Evolutionary conservation across 2,329 filamentous ascomycete species (phyloP), one percentile per base, ranked within the genome.

Genomic region (Monilinia fructicola): DNA sequence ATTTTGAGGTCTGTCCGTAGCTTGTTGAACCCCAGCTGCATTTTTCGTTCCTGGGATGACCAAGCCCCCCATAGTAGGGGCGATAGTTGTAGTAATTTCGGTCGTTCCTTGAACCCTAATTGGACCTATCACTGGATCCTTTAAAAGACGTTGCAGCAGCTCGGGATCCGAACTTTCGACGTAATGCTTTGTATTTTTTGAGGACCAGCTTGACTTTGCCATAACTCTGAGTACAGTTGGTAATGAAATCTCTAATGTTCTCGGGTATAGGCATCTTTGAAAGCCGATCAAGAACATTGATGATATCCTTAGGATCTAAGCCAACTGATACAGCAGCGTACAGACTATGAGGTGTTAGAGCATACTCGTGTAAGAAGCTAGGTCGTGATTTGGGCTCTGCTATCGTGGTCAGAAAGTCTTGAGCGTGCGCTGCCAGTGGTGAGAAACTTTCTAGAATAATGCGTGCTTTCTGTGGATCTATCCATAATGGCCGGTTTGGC

Each of bases 361-460:
- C 86, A 78, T 98, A 98, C 79, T 99, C 94, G 81, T 98, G 95
- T 70, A 98, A 86, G 75, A 93, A 94, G 6, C 88, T 90, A 67
- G 95, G 94, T 68, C 94, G 88, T 46, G 93, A 97, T 67, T 94
- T 83, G 23, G 94, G 95, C 80, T 99, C 94, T 69, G 94, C 92
- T 72, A 99, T 94, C 56, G 95, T 97, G 73, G 96, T 97, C 67
- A 99, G 82, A 76, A 99, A 97, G 77, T 97, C 93, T 76, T 97
- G 93, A 0, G 92, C 94, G 74, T 93, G 90, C 67, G 90, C 85
- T 67, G 94, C 93, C 66, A 95, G 82, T 2, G 93, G 91, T 63
- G 91, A 94, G 80, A 97, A 98, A 73, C 93, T 96, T 81, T 99
- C 94, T 54, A 98, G 83, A 40, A 96, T 95, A 75, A 98, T 95